These are phyloP conservation scores for Fonsecaea multimorphosa DNA, from an alignment of 2,329 filamentous ascomycete genomes.

Conservation along the genomic window DNA sequence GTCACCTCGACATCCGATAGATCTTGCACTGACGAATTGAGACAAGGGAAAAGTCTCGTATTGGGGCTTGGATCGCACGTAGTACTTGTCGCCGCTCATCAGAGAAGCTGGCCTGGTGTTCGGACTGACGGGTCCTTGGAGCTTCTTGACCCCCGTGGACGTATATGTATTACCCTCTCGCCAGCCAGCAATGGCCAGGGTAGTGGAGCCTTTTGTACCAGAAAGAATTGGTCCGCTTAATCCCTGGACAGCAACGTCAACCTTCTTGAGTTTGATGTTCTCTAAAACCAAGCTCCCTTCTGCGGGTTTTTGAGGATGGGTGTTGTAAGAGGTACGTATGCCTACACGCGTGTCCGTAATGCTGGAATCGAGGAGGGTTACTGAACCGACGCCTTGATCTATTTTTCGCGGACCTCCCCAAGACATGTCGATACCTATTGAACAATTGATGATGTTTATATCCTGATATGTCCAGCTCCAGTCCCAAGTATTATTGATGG, in stretches of 20 bases:
- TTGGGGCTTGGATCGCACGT: background rate
- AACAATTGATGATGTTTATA: background rate
- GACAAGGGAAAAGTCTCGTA: background rate
- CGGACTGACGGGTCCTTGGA: slow-evolving; percentile 1
- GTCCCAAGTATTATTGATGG: background rate
- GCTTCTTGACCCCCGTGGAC: background rate
- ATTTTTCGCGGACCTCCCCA: no score
- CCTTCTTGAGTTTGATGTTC: background rate
- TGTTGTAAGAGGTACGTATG: background rate
- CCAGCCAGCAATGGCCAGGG: background rate
- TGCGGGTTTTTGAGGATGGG: no score
- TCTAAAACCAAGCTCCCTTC: background rate
- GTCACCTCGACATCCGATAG: background rate
- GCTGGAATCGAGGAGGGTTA: slow-evolving; percentile 1
- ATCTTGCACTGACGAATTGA: background rate
- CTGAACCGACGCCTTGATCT: background rate
- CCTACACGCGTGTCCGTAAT: background rate
- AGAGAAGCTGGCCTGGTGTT: background rate
- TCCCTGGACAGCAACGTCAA: background rate
- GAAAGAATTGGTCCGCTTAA: background rate
- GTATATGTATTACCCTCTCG: background rate
- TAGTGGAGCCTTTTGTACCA: background rate
- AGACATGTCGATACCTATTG: background rate
- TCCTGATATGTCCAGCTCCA: background rate
- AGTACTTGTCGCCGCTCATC: background rate